phyloP scores from a whole-genome alignment of 495 filamentous ascomycete genomes.

The Penicillium mononematosum region DNA sequence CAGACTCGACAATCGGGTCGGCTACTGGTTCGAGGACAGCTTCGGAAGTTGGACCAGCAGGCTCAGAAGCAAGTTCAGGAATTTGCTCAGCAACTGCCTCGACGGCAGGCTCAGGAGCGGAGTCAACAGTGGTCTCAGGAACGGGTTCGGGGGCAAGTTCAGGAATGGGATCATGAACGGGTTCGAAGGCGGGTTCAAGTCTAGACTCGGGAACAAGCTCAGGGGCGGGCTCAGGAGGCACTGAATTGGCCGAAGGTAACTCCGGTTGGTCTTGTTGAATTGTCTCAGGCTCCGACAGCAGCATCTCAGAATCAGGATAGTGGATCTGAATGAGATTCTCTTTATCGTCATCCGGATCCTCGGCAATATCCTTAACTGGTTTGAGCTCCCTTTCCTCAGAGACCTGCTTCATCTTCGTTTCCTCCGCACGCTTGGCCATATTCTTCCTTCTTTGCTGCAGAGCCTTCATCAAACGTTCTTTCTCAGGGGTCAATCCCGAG shows the following conservation, averaged over 20 bases:
- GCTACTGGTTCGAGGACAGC: neutral
- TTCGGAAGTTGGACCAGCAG: neutral
- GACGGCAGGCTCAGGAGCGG: neutral
- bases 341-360: conserved; percentile 29
- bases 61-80: neutral
- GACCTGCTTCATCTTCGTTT: conserved; percentile 31
- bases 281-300: conserved; percentile 3
- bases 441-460: conserved; percentile 84
- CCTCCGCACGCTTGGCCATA: conserved; percentile 48
- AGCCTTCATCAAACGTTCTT: conserved; percentile 88
- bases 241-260: conserved; percentile 2
- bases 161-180: neutral
- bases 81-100: conserved; percentile 2
- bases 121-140: neutral
- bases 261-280: conserved; percentile 7
- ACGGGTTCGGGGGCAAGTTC: neutral
- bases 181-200: neutral
- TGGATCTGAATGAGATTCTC: conserved; percentile 30
- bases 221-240: conserved; percentile 8
- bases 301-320: conserved; percentile 10
- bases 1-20: conserved; percentile 18
- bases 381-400: conserved; percentile 18
- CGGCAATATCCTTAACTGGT: neutral
- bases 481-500: conserved; percentile 78
- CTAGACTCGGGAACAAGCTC: conserved; percentile 6